These are phyloP conservation scores for Serendipita vermifera DNA, from an alignment of 768 basidiomycete genomes.

Conservation along the genomic window DNA sequence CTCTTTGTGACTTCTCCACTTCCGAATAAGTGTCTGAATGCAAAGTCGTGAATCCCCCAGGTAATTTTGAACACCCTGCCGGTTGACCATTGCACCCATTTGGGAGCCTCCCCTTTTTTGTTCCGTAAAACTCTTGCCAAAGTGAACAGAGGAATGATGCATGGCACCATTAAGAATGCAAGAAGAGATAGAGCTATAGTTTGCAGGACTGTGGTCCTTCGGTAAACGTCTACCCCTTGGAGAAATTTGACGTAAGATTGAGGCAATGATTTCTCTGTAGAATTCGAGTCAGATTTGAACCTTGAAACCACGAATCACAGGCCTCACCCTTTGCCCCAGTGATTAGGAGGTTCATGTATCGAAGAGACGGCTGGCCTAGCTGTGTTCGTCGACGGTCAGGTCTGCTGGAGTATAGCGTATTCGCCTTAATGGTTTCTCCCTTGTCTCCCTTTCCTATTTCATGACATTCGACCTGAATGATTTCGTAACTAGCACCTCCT, in stretches of 20 bases:
- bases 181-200: neutral
- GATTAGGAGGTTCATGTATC: constrained; percentile 4
- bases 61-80: neutral
- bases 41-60: neutral
- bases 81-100: neutral
- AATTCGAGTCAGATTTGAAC: neutral
- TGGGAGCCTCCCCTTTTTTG: neutral
- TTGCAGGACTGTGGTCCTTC: neutral
- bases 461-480: constrained; percentile 8
- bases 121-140: neutral
- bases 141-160: neutral
- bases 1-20: constrained; percentile 1
- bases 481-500: constrained; percentile 1
- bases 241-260: neutral
- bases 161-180: neutral
- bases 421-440: neutral
- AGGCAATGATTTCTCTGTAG: neutral
- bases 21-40: neutral
- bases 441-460: neutral
- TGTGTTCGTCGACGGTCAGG: neutral
- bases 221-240: neutral
- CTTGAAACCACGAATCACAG: neutral
- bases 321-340: neutral
- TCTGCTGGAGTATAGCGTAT: neutral
- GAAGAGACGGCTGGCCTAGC: neutral